These are phyloP conservation scores for Acer negundo DNA, from an alignment of 345 rosid genomes.

Conservation along the genomic window DNA sequence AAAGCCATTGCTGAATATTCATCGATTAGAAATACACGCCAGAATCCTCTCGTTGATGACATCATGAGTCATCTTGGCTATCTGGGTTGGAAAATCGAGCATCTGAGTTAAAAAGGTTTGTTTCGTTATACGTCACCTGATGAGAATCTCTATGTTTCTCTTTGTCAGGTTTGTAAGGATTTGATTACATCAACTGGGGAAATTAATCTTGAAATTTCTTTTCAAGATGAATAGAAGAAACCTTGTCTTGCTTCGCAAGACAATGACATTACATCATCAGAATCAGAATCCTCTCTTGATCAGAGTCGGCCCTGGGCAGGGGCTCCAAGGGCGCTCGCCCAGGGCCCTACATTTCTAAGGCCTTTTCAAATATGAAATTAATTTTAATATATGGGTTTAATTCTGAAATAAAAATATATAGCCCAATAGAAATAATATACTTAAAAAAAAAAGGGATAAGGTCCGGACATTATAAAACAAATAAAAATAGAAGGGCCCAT, in stretches of 20 bases:
- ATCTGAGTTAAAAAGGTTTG: background rate
- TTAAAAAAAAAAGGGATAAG: too few species aligned
- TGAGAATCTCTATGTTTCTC: conserved; percentile 4
- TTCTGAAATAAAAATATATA: too few species aligned
- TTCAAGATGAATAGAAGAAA: background rate
- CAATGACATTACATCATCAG: background rate
- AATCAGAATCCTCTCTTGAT: background rate
- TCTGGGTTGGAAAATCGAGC: conserved; percentile 10
- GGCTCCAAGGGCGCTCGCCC: too few species aligned
- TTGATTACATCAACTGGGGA: background rate
- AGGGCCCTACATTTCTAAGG: too few species aligned
- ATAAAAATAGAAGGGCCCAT: too few species aligned
- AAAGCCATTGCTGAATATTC: background rate
- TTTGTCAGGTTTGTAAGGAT: conserved; percentile 1
- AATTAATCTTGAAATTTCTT: background rate
- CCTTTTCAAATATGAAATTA: too few species aligned
- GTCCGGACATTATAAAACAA: too few species aligned
- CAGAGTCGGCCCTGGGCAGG: too few species aligned
- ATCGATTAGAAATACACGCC: background rate
- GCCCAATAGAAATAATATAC: too few species aligned
- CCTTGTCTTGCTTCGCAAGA: background rate
- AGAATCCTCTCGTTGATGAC: background rate
- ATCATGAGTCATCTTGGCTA: background rate
- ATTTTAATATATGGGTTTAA: too few species aligned
- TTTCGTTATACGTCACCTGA: conserved; percentile 11